phyloP scores from a whole-genome alignment of 2,329 filamentous ascomycete species.

The Lasiodiplodia hormozganensis region DNA sequence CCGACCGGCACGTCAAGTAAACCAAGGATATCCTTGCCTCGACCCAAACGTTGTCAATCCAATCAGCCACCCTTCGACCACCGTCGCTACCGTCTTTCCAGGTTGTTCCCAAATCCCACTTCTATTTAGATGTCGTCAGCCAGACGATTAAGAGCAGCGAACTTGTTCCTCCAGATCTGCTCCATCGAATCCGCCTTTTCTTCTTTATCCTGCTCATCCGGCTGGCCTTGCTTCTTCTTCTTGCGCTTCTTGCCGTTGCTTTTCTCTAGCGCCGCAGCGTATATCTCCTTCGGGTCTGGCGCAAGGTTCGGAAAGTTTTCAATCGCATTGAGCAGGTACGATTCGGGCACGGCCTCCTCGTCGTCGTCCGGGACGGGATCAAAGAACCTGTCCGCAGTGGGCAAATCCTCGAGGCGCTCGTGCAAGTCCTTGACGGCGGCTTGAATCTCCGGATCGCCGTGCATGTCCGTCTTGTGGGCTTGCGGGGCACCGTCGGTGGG shows the following conservation, averaged over 20 bases:
- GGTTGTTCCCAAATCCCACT: neutral
- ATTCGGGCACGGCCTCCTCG: constrained; percentile 7
- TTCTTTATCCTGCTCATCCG: neutral
- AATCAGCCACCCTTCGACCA: neutral
- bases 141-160: constrained; percentile 8
- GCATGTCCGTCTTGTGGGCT: neutral
- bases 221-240: constrained; percentile 16
- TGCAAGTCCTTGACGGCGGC: neutral
- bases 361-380: neutral
- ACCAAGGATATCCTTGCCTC: neutral
- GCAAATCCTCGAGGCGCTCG: neutral
- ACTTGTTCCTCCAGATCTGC: constrained; percentile 6
- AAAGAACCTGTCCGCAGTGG: constrained; percentile 8
- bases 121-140: neutral
- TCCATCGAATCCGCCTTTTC: neutral
- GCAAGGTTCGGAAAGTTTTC: constrained; percentile 11
- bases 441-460: neutral
- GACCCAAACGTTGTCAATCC: neutral
- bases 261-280: neutral
- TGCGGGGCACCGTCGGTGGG: neutral
- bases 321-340: neutral
- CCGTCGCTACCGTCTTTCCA: neutral
- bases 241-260: constrained; percentile 14
- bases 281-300: constrained; percentile 4
- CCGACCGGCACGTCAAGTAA: neutral